These are phyloP conservation scores for Suillus plorans DNA, from an alignment of 768 basidiomycete genomes.

Conservation along the genomic window DNA sequence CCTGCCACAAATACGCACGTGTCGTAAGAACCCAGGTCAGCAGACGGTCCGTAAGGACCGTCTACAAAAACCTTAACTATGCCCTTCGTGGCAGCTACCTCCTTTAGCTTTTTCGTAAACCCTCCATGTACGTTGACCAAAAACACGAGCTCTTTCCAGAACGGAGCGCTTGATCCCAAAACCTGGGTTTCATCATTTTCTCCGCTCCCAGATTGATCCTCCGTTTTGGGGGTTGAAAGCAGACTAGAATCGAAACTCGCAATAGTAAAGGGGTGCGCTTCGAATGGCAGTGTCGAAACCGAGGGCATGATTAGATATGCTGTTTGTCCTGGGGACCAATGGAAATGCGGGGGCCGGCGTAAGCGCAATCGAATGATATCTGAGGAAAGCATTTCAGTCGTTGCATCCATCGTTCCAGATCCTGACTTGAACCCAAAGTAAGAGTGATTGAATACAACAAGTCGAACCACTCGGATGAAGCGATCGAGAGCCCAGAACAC, in stretches of 20 bases:
- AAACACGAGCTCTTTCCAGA: slow-evolving; percentile 44
- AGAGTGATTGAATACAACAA: slow-evolving; percentile 41
- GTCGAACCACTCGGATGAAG: slow-evolving; percentile 41
- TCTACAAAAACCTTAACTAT: slow-evolving; percentile 43
- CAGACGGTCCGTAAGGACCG: slow-evolving; percentile 45
- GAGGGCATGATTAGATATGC: slow-evolving; percentile 45
- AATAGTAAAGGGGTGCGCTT: slow-evolving; percentile 58
- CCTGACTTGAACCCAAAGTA: slow-evolving; percentile 29
- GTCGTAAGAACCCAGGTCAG: slow-evolving; percentile 35
- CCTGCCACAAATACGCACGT: slow-evolving; percentile 43
- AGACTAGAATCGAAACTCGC: slow-evolving; percentile 30
- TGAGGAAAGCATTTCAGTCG: slow-evolving; percentile 40
- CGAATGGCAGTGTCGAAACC: slow-evolving; percentile 38
- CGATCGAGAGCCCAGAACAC: slow-evolving; percentile 56
- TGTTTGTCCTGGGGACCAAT: slow-evolving; percentile 49
- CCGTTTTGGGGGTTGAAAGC: neutral
- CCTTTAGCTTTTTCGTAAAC: slow-evolving; percentile 46
- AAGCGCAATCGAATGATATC: slow-evolving; percentile 44
- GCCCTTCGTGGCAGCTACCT: slow-evolving; percentile 24
- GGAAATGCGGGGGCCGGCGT: slow-evolving; percentile 41
- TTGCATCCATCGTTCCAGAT: slow-evolving; percentile 30
- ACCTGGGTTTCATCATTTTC: neutral
- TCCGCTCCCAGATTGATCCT: slow-evolving; percentile 10
- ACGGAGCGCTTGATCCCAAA: slow-evolving; percentile 1
- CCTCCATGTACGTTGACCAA: slow-evolving; percentile 54